phyloP scores from a whole-genome alignment of 495 filamentous ascomycete species.

The Aspergillus indologenus region DNA sequence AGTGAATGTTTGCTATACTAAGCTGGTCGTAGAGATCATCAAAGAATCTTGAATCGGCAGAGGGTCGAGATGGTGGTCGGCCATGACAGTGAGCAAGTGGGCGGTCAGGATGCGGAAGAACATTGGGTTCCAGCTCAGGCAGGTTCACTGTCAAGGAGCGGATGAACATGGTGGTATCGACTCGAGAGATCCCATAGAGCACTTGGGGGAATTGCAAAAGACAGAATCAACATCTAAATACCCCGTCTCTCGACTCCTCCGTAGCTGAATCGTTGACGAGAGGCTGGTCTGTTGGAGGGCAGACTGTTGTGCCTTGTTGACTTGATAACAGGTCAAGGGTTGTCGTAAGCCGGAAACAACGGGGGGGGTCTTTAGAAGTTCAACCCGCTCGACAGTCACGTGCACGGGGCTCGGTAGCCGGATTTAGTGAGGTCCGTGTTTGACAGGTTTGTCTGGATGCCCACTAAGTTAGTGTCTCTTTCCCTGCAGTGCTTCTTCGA shows the following conservation, averaged over 20 bases:
- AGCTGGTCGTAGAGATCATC: background rate
- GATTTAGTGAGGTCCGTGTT: background rate
- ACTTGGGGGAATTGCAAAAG: background rate
- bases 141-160: background rate
- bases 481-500: no score
- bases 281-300: background rate
- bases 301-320: constrained; percentile 12
- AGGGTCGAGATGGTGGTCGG: constrained; percentile 5
- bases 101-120: constrained; percentile 11
- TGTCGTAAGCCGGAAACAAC: constrained; percentile 2
- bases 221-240: background rate
- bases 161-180: background rate
- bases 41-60: background rate
- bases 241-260: background rate
- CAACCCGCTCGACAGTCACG: constrained; percentile 1
- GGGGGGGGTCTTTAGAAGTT: background rate
- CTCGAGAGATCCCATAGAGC: background rate
- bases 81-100: constrained; percentile 15
- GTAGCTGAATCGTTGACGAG: background rate
- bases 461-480: no score
- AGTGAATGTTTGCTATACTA: background rate
- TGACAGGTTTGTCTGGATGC: background rate
- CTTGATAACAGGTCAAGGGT: constrained; percentile 20
- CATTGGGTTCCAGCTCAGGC: constrained; percentile 4
- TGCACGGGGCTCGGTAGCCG: background rate